These are phyloP conservation scores for Herpomyces periplanetae DNA, from an alignment of 2,329 filamentous ascomycete genomes.

Conservation along the genomic window DNA sequence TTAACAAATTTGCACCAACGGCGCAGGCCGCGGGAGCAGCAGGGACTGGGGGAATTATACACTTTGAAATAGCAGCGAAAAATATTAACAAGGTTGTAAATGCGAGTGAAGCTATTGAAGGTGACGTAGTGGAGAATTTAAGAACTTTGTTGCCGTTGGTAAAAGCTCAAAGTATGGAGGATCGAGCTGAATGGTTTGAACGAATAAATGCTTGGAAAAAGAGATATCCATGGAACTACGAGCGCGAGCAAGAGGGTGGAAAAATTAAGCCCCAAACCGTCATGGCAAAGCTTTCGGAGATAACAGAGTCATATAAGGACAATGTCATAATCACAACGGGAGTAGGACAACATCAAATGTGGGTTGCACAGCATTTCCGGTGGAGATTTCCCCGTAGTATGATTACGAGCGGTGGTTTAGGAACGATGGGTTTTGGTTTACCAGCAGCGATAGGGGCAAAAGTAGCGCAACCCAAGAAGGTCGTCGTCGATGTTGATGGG, in stretches of 20 bases:
- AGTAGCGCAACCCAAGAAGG: constrained; percentile 36
- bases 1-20: constrained; percentile 53
- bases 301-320: constrained; percentile 41
- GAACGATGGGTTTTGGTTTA: constrained; percentile 81
- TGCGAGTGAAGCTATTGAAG: constrained; percentile 74
- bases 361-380: constrained; percentile 80
- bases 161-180: constrained; percentile 16
- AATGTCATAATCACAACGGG: constrained; percentile 63
- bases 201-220: constrained; percentile 71
- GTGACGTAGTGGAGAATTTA: constrained; percentile 50
- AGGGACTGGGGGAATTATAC: constrained; percentile 63
- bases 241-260: constrained; percentile 30
- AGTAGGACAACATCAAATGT: constrained; percentile 97
- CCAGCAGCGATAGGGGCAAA: constrained; percentile 84
- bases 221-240: constrained; percentile 53
- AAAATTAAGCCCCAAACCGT: constrained; percentile 78
- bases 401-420: constrained; percentile 81
- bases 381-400: constrained; percentile 71
- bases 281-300: constrained; percentile 53
- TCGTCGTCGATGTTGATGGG: constrained; percentile 82
- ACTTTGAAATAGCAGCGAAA: constrained; percentile 97
- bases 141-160: constrained; percentile 30
- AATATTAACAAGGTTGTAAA: constrained; percentile 99
- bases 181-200: constrained; percentile 48
- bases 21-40: constrained; percentile 52